Conservation (phyloP, 2,329 filamentous ascomycete species). For the Phymatotrichopsis omnivora region DNA sequence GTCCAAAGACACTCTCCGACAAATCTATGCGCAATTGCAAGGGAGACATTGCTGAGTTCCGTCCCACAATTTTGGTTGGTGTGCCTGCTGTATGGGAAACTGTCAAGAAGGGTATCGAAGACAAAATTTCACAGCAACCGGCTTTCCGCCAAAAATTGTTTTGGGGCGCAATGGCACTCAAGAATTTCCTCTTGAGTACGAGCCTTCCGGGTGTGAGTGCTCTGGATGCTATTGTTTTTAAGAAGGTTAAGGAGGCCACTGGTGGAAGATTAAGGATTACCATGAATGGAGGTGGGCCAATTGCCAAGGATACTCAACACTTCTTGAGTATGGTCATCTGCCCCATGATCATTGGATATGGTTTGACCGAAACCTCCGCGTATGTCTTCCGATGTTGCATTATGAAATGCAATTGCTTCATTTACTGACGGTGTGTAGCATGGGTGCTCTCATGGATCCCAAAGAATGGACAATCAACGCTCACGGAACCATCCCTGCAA, state of each 20-base stretch:
- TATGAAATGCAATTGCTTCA: neutral
- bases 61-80: slow-evolving; percentile 80
- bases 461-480: slow-evolving; percentile 69
- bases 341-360: slow-evolving; percentile 91
- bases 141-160: slow-evolving; percentile 69
- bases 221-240: slow-evolving; percentile 78
- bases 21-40: slow-evolving; percentile 76
- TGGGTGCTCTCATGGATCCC: slow-evolving; percentile 72
- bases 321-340: slow-evolving; percentile 89
- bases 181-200: slow-evolving; percentile 48
- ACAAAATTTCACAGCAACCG: slow-evolving; percentile 60
- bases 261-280: slow-evolving; percentile 80
- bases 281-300: slow-evolving; percentile 87
- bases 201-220: slow-evolving; percentile 57
- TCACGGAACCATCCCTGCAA: slow-evolving; percentile 67
- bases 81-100: slow-evolving; percentile 97
- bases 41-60: slow-evolving; percentile 87
- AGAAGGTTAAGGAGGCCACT: slow-evolving; percentile 80
- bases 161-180: slow-evolving; percentile 53
- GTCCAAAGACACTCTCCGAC: slow-evolving; percentile 79
- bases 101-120: slow-evolving; percentile 84
- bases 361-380: slow-evolving; percentile 83
- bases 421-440: slow-evolving; percentile 34
- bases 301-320: slow-evolving; percentile 74
- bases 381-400: slow-evolving; percentile 21